phyloP scores from a whole-genome alignment of 305 asterid genomes.

The Salvia sclarea region DNA sequence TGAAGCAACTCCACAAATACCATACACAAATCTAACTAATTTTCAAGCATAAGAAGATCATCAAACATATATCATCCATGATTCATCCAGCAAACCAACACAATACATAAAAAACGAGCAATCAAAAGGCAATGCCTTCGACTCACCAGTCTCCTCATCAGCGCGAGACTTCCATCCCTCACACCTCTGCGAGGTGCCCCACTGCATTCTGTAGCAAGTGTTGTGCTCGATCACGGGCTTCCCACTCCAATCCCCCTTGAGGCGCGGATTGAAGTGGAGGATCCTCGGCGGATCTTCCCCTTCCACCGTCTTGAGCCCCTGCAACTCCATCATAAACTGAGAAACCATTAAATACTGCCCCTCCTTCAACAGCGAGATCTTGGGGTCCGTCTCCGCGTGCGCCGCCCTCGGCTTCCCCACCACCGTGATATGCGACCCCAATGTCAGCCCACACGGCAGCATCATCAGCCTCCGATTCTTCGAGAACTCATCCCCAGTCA shows the following conservation, averaged over 20 bases:
- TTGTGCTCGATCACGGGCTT: constrained; percentile 91
- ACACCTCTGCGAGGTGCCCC: constrained; percentile 88
- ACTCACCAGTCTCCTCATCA: constrained; percentile 88
- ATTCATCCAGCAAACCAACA: neutral
- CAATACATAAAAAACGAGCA: constrained; percentile 13
- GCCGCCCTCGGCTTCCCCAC: constrained; percentile 79
- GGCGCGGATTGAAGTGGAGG: constrained; percentile 78
- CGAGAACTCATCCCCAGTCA: constrained; percentile 54
- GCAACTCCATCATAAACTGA: constrained; percentile 91
- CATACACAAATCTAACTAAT: neutral
- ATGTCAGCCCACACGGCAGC: constrained; percentile 86
- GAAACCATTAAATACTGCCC: constrained; percentile 93
- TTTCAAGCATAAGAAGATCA: constrained; percentile 6
- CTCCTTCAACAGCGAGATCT: constrained; percentile 70
- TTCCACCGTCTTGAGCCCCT: constrained; percentile 85
- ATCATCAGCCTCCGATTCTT: constrained; percentile 57
- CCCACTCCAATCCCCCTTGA: constrained; percentile 97
- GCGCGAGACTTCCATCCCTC: constrained; percentile 81
- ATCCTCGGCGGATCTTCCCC: constrained; percentile 97
- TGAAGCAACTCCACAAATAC: neutral
- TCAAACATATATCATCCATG: neutral
- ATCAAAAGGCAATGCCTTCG: constrained; percentile 2
- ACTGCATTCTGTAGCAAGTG: constrained; percentile 94
- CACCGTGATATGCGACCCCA: constrained; percentile 82
- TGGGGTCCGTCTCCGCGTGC: constrained; percentile 69